phyloP scores from a whole-genome alignment of 2,329 filamentous ascomycete species.

The Lachnellula occidentalis region DNA sequence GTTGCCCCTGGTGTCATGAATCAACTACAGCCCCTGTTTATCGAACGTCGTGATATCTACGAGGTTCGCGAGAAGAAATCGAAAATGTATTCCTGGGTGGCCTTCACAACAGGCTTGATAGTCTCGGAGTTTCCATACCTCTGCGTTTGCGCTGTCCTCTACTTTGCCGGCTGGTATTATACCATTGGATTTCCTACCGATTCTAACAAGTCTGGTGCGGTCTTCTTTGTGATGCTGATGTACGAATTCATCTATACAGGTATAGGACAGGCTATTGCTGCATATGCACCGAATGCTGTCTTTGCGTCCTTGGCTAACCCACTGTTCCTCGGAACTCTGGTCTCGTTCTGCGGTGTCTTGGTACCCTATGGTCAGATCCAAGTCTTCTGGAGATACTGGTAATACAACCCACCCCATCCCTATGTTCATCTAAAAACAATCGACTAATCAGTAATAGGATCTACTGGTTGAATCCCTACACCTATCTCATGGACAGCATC shows the following conservation, averaged over 20 bases:
- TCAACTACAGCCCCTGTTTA: conserved; percentile 54
- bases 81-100: conserved; percentile 57
- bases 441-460: too few species aligned
- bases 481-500: conserved; percentile 54
- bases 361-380: conserved; percentile 60
- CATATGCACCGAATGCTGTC: conserved; percentile 55
- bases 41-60: conserved; percentile 51
- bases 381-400: conserved; percentile 52
- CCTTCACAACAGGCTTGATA: conserved; percentile 49
- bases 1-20: conserved; percentile 53
- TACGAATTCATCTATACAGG: conserved; percentile 57
- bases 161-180: conserved; percentile 53
- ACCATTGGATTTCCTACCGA: conserved; percentile 45
- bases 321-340: conserved; percentile 49
- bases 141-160: conserved; percentile 39
- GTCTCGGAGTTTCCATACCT: conserved; percentile 43
- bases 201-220: conserved; percentile 44
- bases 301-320: conserved; percentile 55
- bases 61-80: conserved; percentile 55
- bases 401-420: conserved; percentile 36
- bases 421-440: too few species aligned
- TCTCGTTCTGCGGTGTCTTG: conserved; percentile 70
- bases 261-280: conserved; percentile 58
- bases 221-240: conserved; percentile 50
- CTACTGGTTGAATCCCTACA: too few species aligned